Evolutionary conservation across 805 yeast genomes (phyloP), one percentile per base, ranked within the genome.

Genomic region (Kodamaea hsintzibuensis): DNA sequence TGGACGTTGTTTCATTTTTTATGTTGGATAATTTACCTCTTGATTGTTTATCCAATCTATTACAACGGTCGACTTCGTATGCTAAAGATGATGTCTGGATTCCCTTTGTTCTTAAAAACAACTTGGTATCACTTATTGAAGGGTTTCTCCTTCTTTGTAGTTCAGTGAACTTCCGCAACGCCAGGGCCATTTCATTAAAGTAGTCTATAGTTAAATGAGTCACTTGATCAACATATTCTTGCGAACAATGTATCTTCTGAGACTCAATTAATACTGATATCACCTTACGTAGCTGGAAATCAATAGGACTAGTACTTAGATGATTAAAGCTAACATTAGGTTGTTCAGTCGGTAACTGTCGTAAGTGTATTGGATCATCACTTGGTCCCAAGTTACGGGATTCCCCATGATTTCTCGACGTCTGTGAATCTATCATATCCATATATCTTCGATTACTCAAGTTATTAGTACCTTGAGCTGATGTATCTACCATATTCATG

Each of bases 131-230:
- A 27, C 69, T 71, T 16, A 78, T 70, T 0, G 86, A 72, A 0
- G 87, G 83, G n/a, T 65, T 64, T 16, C 74, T 70, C 49, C 91
- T 76, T 59, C 93, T 73, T 65, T 87, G 92, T 1, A 81, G 67
- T 53, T 83, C 84, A 2, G 85, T 76, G 35, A 82, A 66, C 55
- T 77, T 77, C 47, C 81, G 82, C 22, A 87, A 60, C 27, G 76
- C 68, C 1, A 62, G 57, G 7, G 78, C 62, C 52, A 85, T 52
- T 13, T 71, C 70, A 48, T 65, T 60, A 55, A 76, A 63, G 60
- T 71, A 73, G n/a, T 54, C 56, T 12, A 65, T 52, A 5, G 72
- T 55, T 48, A 73, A 60, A 33, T 69, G 67, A 1, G 71, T 62
- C 12, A 72, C 39, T 40, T 66, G 69, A 40, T 62, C 63, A 17